Base-by-base conservation (phyloP, 2,329 filamentous ascomycete genomes). In the Aspergillus sergii region DNA sequence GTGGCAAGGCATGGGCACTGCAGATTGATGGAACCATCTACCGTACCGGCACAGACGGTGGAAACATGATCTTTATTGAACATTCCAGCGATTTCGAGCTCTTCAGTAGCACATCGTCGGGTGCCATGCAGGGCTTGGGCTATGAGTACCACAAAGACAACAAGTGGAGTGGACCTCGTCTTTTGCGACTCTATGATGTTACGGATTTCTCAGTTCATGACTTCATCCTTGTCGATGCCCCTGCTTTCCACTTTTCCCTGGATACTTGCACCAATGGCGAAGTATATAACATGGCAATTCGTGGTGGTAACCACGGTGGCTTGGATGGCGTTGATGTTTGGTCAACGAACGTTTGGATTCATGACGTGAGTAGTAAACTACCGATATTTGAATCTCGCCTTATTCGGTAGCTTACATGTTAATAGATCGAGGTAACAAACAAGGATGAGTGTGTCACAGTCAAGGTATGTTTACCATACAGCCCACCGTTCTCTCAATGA, bases 371-470 rank as follows among this genome's bases (percentile, higher is more conserved):
- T 66, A 11, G 51, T 23, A 7, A 34, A 34, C n/a, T 19, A 9
- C 30, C 26, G 19, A 54, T 39, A 16, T 11, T 36, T 55, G 9
- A 39, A 12, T 3, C 30, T 21, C 9, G 3, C 0, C 3, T 26
- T 10, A 19, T n/a, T 16, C 36, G n/a, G 30, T 12, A 45, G 50
- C 41, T 46, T 21, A 53, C 53, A 5, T 26, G 26, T 50, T 2
- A 34, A 32, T 60, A 76, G 69, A 73, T 88, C 50, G 83, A 84
- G 76, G 85, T 88, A 7, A 86, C 86, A 28, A 88, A 88, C 80
- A 87, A 86, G 73, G 85, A 88, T 69, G 86, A 88, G 70, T 87
- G 85, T 69, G 84, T 87, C 0, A 86, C 84, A 2, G 83, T 86
- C 64, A 87, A 85, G 73, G 73, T 75, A 68, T 70, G 69, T 59